Percentiles rank a stretch among this genome's conserved stretches.
Conservation (phyloP, 2,329 filamentous ascomycete genomes). For the Pseudogymnoascus sp. region DNA sequence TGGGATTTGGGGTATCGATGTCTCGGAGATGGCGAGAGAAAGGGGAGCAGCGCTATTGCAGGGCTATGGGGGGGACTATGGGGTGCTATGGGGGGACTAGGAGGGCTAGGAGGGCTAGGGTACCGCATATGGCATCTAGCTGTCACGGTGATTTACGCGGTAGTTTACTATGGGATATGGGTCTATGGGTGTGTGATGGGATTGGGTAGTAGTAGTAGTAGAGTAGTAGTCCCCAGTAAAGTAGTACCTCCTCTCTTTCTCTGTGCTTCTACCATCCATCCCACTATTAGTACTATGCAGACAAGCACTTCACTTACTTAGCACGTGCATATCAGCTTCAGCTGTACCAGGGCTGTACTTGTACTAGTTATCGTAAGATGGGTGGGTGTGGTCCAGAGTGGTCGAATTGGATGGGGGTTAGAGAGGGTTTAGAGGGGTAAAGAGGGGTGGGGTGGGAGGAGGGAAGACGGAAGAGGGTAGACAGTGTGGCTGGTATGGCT, state of each 20-base stretch:
- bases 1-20: not conserved
- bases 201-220: too few relatives aligned
- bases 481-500: not conserved
- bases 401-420: not conserved
- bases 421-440: not conserved
- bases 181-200: too few relatives aligned
- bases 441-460: too few relatives aligned
- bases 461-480: too few relatives aligned
- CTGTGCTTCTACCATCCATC: too few relatives aligned
- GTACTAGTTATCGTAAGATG: too few relatives aligned
- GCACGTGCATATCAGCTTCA: constrained; percentile 1
- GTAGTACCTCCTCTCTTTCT: too few relatives aligned
- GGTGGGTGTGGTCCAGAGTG: not conserved
- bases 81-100: not conserved
- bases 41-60: too few relatives aligned
- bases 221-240: too few relatives aligned
- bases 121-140: not conserved
- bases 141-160: not conserved
- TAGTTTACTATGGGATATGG: too few relatives aligned
- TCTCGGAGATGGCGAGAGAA: not conserved
- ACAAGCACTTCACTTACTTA: not conserved
- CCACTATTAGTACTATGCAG: too few relatives aligned
- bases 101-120: not conserved
- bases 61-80: too few relatives aligned
- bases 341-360: constrained; percentile 1